Conservation (phyloP, 179 eudicot genomes). For the Camellia oleifera region DNA sequence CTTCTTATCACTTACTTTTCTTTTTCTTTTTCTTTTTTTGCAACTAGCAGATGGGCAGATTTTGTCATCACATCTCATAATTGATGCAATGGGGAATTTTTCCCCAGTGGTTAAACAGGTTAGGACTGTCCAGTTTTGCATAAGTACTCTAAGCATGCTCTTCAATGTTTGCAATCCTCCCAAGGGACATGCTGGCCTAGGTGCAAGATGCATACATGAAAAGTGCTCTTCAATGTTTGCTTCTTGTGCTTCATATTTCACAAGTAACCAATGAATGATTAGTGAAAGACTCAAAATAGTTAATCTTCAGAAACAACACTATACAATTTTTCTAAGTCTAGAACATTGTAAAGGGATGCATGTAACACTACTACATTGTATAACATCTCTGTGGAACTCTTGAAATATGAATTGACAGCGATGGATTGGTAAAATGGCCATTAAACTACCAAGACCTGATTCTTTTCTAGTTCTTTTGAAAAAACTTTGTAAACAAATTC, state of each 20-base stretch:
- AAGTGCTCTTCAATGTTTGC: not conserved
- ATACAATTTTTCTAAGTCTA: not conserved
- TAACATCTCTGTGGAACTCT: constrained; percentile 8
- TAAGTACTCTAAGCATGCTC: not conserved
- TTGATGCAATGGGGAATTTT: constrained; percentile 98
- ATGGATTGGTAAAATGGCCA: not conserved
- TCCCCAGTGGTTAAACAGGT: constrained; percentile 98
- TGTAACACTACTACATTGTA: not conserved
- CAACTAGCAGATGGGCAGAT: constrained; percentile 65
- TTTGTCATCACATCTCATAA: constrained; percentile 61
- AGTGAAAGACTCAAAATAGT: not conserved
- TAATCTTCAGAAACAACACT: not conserved
- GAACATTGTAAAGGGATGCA: not conserved
- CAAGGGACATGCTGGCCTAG: not conserved
- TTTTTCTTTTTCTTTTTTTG: constrained; percentile 26
- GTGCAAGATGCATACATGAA: not conserved
- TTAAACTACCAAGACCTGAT: not conserved
- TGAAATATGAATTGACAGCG: not conserved
- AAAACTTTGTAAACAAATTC: not conserved
- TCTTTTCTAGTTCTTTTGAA: not conserved
- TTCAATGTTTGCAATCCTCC: not conserved
- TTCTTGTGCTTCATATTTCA: not conserved
- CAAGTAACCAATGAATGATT: not conserved
- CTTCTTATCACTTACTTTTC: not conserved
- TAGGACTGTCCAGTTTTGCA: constrained; percentile 14